Evolutionary conservation across 2,329 filamentous ascomycete species (phyloP), one percentile per base, ranked within the genome.

Genomic region (Monosporascus cannonballus): DNA sequence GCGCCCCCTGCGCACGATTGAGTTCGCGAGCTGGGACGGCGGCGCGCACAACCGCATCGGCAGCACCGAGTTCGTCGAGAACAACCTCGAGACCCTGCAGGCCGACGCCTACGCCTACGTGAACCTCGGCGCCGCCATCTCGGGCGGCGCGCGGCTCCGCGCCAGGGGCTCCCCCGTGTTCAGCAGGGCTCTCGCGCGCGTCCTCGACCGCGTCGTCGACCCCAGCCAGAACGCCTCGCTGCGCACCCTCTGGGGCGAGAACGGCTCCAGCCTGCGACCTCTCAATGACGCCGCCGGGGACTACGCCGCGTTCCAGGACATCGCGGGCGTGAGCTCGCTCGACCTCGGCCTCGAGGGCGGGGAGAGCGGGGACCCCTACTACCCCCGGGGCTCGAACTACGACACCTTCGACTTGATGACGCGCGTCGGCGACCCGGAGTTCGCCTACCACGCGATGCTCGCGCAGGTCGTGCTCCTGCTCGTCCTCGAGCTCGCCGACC

Each of bases 21-120:
- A 96, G 68, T 97, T 99, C 69, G 91, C 92, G 65, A 96, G 90
- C 36, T 99, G 94, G 94, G 94, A 99, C 68, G 94, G 83, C 4
- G 87, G 87, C 61, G 90, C 93, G 69, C 97, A 96, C 74, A 96
- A 96, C 69, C 75, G 94, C 46, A 89, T 96, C 53, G 94, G 94
- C 8, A 96, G 90, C 11, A 97, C 94, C 2, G 94, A 99, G 69
- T 93, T 88, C 64, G 94, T 99, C 46, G 94, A 99, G 72, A 86
- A 88, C 47, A 86, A 93, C 60, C 76, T 90, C 27, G 84, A 92
- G 0, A 69, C 74, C 3, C 77, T 99, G 6, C 86, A 89, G 42
- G 74, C 80, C 18, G 80, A 94, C 61, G 93, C 83, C 0, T 84
- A 90, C 57, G 92, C 89, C 9, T 99, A 99, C 64, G 77, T 99